Percentiles rank a stretch among this genome's conserved stretches.
These are phyloP conservation scores for Cladosporium sp. DNA, from an alignment of 2,329 filamentous ascomycete genomes.

Conservation along the genomic window DNA sequence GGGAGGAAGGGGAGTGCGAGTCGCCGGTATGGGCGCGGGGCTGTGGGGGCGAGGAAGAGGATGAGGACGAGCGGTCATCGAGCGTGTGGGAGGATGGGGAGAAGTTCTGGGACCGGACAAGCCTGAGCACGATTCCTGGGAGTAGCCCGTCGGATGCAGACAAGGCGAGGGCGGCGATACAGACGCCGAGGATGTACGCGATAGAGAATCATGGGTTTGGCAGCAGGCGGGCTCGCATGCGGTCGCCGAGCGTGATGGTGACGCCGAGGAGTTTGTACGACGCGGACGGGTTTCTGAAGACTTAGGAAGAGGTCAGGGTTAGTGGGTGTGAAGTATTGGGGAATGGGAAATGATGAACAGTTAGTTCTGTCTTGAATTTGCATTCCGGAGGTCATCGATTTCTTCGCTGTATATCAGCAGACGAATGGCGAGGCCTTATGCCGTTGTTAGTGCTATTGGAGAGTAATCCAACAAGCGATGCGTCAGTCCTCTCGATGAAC, in stretches of 20 bases:
- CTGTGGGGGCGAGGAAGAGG: neutral
- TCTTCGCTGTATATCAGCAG: too few relatives aligned
- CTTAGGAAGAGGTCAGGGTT: neutral
- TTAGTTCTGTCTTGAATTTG: too few relatives aligned
- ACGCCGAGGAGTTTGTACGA: slow-evolving; percentile 45
- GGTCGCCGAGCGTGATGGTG: slow-evolving; percentile 14
- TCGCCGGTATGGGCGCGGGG: neutral
- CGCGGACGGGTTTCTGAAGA: slow-evolving; percentile 31
- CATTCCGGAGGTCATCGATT: too few relatives aligned
- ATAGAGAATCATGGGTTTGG: neutral
- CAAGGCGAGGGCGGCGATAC: neutral
- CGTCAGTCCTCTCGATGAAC: too few relatives aligned
- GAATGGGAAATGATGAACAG: too few relatives aligned
- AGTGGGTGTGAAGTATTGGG: too few relatives aligned
- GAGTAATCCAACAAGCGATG: too few relatives aligned
- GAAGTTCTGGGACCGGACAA: slow-evolving; percentile 22
- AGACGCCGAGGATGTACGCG: slow-evolving; percentile 1
- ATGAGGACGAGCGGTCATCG: slow-evolving; percentile 38
- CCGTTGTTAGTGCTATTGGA: too few relatives aligned
- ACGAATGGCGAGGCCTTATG: too few relatives aligned
- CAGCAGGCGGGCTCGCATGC: slow-evolving; percentile 9
- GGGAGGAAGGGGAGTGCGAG: slow-evolving; percentile 10
- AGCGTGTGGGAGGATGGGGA: slow-evolving; percentile 33
- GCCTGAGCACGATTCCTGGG: slow-evolving; percentile 1
- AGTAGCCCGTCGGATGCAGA: slow-evolving; percentile 5